Evolutionary conservation across 148 eudicot species (phyloP).

Genomic region (Rhododendron williamsianum): DNA sequence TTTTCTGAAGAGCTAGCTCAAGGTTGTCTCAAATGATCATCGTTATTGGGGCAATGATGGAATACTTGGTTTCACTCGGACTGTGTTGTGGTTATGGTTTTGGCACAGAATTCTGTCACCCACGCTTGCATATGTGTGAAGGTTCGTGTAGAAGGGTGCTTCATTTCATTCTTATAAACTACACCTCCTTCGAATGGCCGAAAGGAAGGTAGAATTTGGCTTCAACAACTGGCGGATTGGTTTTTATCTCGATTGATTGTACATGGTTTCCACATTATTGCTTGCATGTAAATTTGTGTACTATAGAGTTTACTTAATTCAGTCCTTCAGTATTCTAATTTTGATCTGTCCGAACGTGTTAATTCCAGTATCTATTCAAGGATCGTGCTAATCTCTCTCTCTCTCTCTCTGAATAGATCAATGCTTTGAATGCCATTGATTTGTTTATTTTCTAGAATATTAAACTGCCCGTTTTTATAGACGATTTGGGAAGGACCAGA

Average conservation of each 20-base stretch:
- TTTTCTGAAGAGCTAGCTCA: conserved; percentile 52
- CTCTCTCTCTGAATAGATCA: background rate
- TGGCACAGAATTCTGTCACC: background rate
- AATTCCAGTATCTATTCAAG: background rate
- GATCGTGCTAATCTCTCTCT: background rate
- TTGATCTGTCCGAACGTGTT: background rate
- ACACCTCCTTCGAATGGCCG: background rate
- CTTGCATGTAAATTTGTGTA: conserved; percentile 4
- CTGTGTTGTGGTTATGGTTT: background rate
- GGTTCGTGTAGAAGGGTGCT: conserved; percentile 6
- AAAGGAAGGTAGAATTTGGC: background rate
- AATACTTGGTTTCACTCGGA: background rate
- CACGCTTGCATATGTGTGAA: background rate
- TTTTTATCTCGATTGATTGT: background rate
- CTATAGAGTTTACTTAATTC: background rate
- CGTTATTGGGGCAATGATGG: background rate
- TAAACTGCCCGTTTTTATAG: background rate
- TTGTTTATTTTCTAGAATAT: background rate
- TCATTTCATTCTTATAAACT: background rate
- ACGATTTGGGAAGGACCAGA: background rate
- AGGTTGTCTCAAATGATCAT: background rate
- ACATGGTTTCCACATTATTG: background rate
- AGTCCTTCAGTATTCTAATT: background rate
- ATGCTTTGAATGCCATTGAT: background rate
- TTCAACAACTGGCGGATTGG: conserved; percentile 1